Percentiles rank a stretch among this genome's conserved stretches.
Conservation (phyloP, 2,329 filamentous ascomycete species). For the Drechslerella coelobrocha region DNA sequence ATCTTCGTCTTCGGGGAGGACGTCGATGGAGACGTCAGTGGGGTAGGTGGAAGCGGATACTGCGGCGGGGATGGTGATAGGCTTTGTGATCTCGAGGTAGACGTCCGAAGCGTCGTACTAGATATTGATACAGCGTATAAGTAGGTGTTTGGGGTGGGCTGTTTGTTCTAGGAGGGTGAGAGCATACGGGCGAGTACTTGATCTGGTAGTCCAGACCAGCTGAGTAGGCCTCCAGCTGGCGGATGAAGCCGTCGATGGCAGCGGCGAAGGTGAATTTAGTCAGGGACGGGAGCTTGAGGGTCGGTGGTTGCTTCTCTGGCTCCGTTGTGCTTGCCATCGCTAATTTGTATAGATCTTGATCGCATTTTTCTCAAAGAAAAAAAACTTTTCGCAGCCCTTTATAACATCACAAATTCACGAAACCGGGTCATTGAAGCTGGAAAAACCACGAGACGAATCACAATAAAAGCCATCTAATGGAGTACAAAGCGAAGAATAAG, state of each 20-base stretch:
- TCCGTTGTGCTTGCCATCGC: background rate
- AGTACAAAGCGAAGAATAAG: background rate
- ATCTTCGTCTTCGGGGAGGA: constrained; percentile 22
- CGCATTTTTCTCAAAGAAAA: constrained; percentile 4
- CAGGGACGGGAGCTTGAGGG: constrained; percentile 23
- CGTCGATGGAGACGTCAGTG: background rate
- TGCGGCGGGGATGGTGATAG: background rate
- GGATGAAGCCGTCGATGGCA: constrained; percentile 23
- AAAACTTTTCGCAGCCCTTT: no score
- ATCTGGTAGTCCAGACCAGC: constrained; percentile 21
- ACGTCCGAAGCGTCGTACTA: constrained; percentile 39
- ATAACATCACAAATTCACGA: no score
- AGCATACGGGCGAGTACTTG: constrained; percentile 34
- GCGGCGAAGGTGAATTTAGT: constrained; percentile 21
- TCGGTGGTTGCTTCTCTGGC: background rate
- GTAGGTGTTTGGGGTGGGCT: background rate
- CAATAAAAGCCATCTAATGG: no score
- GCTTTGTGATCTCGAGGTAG: constrained; percentile 32
- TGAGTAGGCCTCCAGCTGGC: constrained; percentile 21
- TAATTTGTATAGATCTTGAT: background rate
- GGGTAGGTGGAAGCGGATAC: background rate
- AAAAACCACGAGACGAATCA: no score
- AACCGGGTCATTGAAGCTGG: no score
- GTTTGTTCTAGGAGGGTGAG: background rate
- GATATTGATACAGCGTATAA: background rate